phyloP scores from a whole-genome alignment of 2,329 filamentous ascomycete species.

The Pseudocercospora cruenta region DNA sequence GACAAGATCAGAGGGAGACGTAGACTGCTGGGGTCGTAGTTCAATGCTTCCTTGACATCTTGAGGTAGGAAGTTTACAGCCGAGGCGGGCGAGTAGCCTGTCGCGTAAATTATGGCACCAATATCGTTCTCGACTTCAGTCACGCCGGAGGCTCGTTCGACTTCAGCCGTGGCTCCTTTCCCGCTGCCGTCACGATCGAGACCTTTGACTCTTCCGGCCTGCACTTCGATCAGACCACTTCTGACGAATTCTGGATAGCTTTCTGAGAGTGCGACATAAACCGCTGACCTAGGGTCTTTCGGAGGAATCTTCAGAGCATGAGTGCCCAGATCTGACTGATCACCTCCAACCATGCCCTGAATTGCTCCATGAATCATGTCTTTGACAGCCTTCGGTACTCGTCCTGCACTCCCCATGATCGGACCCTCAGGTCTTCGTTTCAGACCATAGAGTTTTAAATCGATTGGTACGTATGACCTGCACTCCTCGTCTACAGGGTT shows the following conservation, averaged over 20 bases:
- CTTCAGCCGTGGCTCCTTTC: slow-evolving; percentile 12
- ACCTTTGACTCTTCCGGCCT: slow-evolving; percentile 41
- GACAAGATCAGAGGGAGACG: slow-evolving; percentile 69
- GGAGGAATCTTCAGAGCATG: slow-evolving; percentile 29
- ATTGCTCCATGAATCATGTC: slow-evolving; percentile 34
- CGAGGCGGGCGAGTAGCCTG: slow-evolving; percentile 69
- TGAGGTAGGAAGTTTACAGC: slow-evolving; percentile 68
- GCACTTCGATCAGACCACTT: slow-evolving; percentile 54
- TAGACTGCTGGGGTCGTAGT: slow-evolving; percentile 58
- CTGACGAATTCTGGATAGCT: slow-evolving; percentile 75
- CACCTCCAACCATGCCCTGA: slow-evolving; percentile 46
- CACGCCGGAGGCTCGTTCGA: slow-evolving; percentile 10
- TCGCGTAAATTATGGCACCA: slow-evolving; percentile 72
- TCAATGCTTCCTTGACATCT: slow-evolving; percentile 59
- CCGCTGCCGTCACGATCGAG: slow-evolving; percentile 24
- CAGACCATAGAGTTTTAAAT: slow-evolving; percentile 73
- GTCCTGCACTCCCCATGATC: slow-evolving; percentile 66
- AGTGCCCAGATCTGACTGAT: slow-evolving; percentile 45
- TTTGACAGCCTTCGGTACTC: slow-evolving; percentile 59
- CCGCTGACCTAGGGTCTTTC: slow-evolving; percentile 23
- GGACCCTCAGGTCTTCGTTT: slow-evolving; percentile 61
- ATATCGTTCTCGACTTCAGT: slow-evolving; percentile 55
- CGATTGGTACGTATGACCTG: slow-evolving; percentile 69
- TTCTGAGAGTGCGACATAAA: slow-evolving; percentile 68
- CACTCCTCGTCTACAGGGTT: slow-evolving; percentile 41